Evolutionary conservation across 208 protist genomes (phyloP).

Genomic region (Trypanosoma mega): DNA sequence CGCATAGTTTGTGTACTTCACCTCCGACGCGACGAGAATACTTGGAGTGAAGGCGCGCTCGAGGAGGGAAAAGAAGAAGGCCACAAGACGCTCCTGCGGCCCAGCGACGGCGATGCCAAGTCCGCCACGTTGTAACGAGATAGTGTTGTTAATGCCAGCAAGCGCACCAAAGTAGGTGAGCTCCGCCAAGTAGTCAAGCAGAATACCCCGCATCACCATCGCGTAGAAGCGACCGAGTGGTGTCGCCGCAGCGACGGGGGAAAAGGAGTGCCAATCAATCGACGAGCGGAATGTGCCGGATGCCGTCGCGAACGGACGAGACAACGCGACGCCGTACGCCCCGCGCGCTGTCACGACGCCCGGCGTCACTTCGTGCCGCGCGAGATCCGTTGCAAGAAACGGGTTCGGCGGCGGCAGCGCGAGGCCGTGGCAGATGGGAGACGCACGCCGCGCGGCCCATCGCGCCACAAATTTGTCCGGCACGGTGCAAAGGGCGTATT

Average conservation of each 20-base stretch:
- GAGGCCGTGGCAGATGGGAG: constrained; percentile 29
- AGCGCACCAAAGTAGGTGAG: constrained; percentile 63
- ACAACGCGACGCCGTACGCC: constrained; percentile 42
- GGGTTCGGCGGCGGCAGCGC: constrained; percentile 52
- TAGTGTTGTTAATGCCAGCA: constrained; percentile 51
- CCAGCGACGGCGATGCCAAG: constrained; percentile 47
- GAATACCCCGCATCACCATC: constrained; percentile 49
- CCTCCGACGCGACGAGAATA: constrained; percentile 28
- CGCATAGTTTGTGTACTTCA: constrained; percentile 48
- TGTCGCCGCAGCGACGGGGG: constrained; percentile 45
- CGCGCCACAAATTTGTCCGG: constrained; percentile 37
- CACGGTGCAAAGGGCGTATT: constrained; percentile 27
- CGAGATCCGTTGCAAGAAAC: constrained; percentile 76
- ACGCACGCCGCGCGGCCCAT: constrained; percentile 36
- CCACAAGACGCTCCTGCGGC: constrained; percentile 46
- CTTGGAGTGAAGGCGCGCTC: constrained; percentile 22
- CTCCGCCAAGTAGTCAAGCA: constrained; percentile 47
- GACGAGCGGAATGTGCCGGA: constrained; percentile 67
- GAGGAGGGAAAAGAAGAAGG: constrained; percentile 47
- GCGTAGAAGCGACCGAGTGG: constrained; percentile 57
- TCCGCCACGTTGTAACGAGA: constrained; percentile 29
- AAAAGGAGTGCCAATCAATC: constrained; percentile 39
- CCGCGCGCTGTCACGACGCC: constrained; percentile 28
- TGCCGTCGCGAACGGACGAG: constrained; percentile 38
- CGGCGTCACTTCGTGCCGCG: no score